Base-by-base conservation (phyloP, 2,329 filamentous ascomycete species). In the Scedosporium dehoogii region DNA sequence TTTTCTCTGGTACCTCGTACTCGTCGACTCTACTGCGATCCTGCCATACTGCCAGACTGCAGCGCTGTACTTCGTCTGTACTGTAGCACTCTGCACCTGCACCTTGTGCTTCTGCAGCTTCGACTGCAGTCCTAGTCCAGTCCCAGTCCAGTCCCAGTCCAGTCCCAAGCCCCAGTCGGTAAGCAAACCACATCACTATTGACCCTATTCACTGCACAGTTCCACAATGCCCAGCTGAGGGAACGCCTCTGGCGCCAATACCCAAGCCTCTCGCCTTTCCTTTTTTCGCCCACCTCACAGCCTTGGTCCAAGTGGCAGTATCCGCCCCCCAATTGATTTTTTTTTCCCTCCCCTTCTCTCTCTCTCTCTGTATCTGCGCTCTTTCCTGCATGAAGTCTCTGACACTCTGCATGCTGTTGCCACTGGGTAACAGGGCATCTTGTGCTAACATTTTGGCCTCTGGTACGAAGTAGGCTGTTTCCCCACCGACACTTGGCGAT, bases 281-380 rank as follows among this genome's bases (percentile, higher is more conserved):
- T 51, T 53, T 59, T 41, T 41, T 42, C 25, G 12, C 56, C 46
- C 12, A 16, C 29, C 55, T 53, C 27, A 58, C 33, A 46, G 23
- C 38, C 59, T 55, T 55, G 23, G 41, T 14, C 33, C 33, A 38
- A 38, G 33, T 38, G 44, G 44, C 44, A 48, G 44, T 18, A 48
- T 48, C 44, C 44, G 44, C 5, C n/a, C 44, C 44, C 33, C 42
- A 16, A 12, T 23, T 62, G 58, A 29, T 53, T 27, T 53, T 63
- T 59, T 23, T 51, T 9, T 51, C 25, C 21, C 25, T 58, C 23
- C 48, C 14, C 38, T 18, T 46, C 27, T 42, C 41, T 23, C 42
- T 57, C 16, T 62, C 44, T 62, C n/a, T 60, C 55, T 60, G 59
- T 44, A 33, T 53, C 25, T 21, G 48, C 27, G 33, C 48, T 57